Conservation (phyloP, 2,329 filamentous ascomycete genomes). For the Trichoderma sp. region DNA sequence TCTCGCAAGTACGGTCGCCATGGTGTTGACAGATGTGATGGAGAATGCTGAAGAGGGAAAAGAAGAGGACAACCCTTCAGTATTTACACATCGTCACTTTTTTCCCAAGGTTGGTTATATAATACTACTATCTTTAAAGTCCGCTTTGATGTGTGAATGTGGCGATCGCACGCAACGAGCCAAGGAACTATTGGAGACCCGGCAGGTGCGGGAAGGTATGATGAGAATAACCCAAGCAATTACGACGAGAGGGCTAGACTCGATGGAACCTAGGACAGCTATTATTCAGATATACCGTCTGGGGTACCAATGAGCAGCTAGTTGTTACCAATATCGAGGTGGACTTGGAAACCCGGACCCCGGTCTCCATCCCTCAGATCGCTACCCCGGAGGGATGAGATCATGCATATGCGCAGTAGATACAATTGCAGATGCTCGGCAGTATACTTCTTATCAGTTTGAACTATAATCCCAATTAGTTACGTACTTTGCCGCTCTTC, state of each 20-base stretch:
- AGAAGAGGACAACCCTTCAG: neutral
- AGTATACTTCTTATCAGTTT: neutral
- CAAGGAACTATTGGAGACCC: neutral
- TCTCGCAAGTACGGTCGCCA: constrained; percentile 20
- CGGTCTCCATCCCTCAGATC: neutral
- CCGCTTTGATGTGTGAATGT: neutral
- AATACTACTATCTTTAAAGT: neutral
- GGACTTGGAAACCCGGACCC: neutral
- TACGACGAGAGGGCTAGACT: constrained; percentile 18
- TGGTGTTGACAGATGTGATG: neutral
- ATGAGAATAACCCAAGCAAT: constrained; percentile 18
- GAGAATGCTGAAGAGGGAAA: neutral
- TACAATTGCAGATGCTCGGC: neutral
- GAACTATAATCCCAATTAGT: neutral
- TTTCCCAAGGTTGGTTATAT: neutral
- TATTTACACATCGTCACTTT: neutral
- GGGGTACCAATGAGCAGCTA: neutral
- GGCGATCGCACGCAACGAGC: constrained; percentile 14
- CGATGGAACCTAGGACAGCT: neutral
- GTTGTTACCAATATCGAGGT: neutral
- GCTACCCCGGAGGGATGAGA: neutral
- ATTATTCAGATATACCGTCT: neutral
- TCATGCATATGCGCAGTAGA: neutral
- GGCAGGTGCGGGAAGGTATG: constrained; percentile 6
- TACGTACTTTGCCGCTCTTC: neutral